Conservation (phyloP, 768 basidiomycete genomes). For the Cyclocybe aegerita region DNA sequence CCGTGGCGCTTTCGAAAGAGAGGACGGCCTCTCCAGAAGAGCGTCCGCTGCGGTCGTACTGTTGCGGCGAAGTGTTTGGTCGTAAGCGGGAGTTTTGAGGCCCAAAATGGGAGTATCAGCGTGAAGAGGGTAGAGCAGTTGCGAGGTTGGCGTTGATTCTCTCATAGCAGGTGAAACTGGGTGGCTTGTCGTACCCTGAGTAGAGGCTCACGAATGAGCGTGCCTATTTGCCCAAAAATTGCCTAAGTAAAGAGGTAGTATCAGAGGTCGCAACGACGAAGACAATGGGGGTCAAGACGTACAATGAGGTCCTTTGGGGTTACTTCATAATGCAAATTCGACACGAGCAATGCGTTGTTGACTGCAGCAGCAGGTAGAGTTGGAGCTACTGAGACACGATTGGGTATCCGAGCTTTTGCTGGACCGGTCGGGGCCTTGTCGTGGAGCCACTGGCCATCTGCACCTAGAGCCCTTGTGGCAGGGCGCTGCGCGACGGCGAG, state of each 20-base stretch:
- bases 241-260: slow-evolving; percentile 40
- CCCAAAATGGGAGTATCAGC: slow-evolving; percentile 35
- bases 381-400: slow-evolving; percentile 15
- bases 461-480: slow-evolving; percentile 34
- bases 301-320: slow-evolving; percentile 87
- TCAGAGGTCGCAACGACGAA: neutral
- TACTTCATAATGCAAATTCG: slow-evolving; percentile 91
- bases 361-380: slow-evolving; percentile 34
- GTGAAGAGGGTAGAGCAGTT: slow-evolving; percentile 32
- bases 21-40: slow-evolving; percentile 83
- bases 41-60: slow-evolving; percentile 97
- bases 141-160: slow-evolving; percentile 51
- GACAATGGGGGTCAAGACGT: slow-evolving; percentile 26
- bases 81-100: slow-evolving; percentile 21
- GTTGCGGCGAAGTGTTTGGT: slow-evolving; percentile 33
- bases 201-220: slow-evolving; percentile 87
- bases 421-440: slow-evolving; percentile 64
- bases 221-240: slow-evolving; percentile 92
- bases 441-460: slow-evolving; percentile 73
- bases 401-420: slow-evolving; percentile 23
- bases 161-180: slow-evolving; percentile 54
- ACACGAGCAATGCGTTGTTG: slow-evolving; percentile 65
- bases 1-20: slow-evolving; percentile 72
- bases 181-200: slow-evolving; percentile 90
- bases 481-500: slow-evolving; percentile 46